Evolutionary conservation across 169 alveolate species (phyloP).

Genomic region (Ichthyophthirius multifiliis): DNA sequence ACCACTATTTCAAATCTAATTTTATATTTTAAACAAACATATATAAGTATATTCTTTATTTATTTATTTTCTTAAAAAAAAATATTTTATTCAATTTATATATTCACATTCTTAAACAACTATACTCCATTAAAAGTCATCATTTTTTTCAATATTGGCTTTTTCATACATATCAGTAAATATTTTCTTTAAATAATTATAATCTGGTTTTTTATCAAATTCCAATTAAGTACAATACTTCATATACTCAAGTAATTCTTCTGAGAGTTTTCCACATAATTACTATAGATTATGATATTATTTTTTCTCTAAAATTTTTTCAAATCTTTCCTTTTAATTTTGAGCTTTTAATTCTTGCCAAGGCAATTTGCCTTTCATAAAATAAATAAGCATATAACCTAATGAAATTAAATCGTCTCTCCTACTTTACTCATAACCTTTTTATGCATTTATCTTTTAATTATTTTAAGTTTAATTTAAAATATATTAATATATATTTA

Average conservation of each 20-base stretch:
- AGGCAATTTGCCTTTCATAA: conserved; percentile 71
- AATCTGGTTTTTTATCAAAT: conserved; percentile 58
- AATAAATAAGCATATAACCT: conserved; percentile 69
- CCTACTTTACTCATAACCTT: conserved; percentile 66
- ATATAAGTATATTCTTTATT: no score
- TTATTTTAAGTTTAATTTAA: not conserved
- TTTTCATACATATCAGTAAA: conserved; percentile 12
- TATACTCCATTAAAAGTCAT: not conserved
- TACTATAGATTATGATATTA: conserved; percentile 52
- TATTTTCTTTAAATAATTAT: conserved; percentile 46
- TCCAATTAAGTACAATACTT: conserved; percentile 40
- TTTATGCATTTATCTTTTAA: not conserved
- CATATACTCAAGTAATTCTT: conserved; percentile 44
- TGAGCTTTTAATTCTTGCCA: conserved; percentile 69
- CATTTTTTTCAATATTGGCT: not conserved
- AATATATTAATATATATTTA: not conserved
- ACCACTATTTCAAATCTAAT: no score
- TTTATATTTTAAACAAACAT: no score
- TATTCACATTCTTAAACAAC: not conserved
- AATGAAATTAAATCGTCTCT: conserved; percentile 79
- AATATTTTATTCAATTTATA: no score
- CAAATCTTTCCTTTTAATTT: conserved; percentile 64
- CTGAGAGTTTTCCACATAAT: conserved; percentile 60
- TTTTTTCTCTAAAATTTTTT: conserved; percentile 65
- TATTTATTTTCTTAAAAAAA: no score